phyloP scores from a whole-genome alignment of 805 yeast species.

The Saturnispora dispora region DNA sequence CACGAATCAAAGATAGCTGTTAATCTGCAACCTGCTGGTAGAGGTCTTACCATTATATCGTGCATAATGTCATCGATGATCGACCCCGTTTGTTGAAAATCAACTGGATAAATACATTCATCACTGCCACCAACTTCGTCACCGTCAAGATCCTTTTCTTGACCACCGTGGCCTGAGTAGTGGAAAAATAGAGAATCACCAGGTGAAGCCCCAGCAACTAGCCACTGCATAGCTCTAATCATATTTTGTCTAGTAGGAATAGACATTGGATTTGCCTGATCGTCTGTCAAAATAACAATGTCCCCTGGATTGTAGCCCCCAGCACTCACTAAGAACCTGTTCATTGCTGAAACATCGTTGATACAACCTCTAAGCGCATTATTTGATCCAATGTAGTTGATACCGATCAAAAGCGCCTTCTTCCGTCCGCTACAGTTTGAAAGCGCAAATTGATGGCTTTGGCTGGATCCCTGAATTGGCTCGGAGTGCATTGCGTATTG shows the following conservation, averaged over 20 bases:
- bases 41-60: conserved; percentile 56
- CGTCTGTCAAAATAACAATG: conserved; percentile 55
- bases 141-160: conserved; percentile 45
- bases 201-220: conserved; percentile 61
- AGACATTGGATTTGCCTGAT: conserved; percentile 34
- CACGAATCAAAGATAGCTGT: conserved; percentile 81
- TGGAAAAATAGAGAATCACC: conserved; percentile 77
- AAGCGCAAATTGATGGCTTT: conserved; percentile 34
- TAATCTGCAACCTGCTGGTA: conserved; percentile 64
- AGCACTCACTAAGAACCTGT: conserved; percentile 24
- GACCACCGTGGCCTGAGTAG: conserved; percentile 84
- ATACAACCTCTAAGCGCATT: conserved; percentile 69
- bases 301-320: conserved; percentile 46
- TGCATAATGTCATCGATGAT: conserved; percentile 71
- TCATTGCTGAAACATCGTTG: conserved; percentile 59
- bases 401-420: conserved; percentile 71
- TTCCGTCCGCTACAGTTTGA: conserved; percentile 63
- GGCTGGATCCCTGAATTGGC: conserved; percentile 27
- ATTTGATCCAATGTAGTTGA: conserved; percentile 60
- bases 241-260: conserved; percentile 66
- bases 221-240: conserved; percentile 74
- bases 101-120: conserved; percentile 31
- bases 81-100: conserved; percentile 53
- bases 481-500: conserved; percentile 14
- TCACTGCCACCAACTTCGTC: conserved; percentile 31